phyloP scores from a whole-genome alignment of 2,329 filamentous ascomycete species.

The Nigrospora sphaerica region DNA sequence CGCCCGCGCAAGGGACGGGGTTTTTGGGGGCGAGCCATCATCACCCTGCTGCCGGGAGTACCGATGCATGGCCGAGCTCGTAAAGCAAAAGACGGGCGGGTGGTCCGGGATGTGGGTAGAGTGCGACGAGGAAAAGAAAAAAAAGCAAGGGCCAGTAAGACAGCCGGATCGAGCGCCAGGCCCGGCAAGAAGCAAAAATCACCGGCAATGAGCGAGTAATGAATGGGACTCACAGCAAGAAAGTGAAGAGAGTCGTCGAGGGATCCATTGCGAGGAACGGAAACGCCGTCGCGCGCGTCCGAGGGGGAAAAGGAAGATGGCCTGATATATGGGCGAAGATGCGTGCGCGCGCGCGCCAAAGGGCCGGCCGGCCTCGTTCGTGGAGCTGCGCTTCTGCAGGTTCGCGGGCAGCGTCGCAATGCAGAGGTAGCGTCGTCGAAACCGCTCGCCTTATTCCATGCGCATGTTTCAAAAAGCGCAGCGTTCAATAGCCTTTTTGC shows the following conservation, averaged over 20 bases:
- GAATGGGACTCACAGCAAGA: slow-evolving; percentile 53
- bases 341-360: neutral
- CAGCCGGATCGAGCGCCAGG: slow-evolving; percentile 3
- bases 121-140: neutral
- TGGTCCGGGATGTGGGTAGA: neutral
- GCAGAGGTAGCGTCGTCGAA: neutral
- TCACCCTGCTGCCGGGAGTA: too few relatives aligned
- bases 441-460: neutral
- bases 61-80: too few relatives aligned
- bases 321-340: neutral
- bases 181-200: slow-evolving; percentile 9
- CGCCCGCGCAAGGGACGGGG: slow-evolving; percentile 9
- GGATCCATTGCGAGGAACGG: slow-evolving; percentile 41
- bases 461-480: slow-evolving; percentile 1
- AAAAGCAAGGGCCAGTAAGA: neutral
- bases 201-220: slow-evolving; percentile 4
- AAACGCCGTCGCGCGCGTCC: too few relatives aligned
- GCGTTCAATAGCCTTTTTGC: neutral
- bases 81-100: neutral
- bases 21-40: neutral
- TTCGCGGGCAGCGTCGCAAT: neutral
- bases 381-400: neutral
- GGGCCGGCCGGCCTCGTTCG: neutral
- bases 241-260: slow-evolving; percentile 60
- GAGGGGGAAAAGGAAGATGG: neutral